A percentile compares a stretch with the other conserved stretches of the same genome.
These are phyloP conservation scores for Termitomyces sp. DNA, from an alignment of 768 basidiomycete genomes.

Conservation along the genomic window DNA sequence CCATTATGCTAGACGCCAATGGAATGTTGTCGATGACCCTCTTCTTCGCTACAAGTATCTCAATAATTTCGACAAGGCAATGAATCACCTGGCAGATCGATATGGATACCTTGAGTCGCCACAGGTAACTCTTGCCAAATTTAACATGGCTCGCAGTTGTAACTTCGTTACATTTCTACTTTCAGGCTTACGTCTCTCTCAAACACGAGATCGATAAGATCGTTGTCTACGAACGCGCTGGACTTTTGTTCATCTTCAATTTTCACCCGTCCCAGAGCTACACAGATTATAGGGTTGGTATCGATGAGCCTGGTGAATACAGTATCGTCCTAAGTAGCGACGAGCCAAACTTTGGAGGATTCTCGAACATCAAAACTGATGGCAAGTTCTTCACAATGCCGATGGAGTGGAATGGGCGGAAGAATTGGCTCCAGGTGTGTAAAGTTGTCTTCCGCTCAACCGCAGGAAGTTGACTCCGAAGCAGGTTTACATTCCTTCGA, in stretches of 20 bases:
- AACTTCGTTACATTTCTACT: not conserved
- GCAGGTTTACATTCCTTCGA: slow-evolving; percentile 70
- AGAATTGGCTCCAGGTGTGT: slow-evolving; percentile 79
- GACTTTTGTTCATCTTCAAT: slow-evolving; percentile 94
- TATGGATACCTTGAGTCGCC: slow-evolving; percentile 82
- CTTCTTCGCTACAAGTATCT: slow-evolving; percentile 90
- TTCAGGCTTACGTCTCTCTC: slow-evolving; percentile 85
- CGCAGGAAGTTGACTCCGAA: not conserved
- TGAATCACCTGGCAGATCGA: slow-evolving; percentile 81
- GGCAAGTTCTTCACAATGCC: slow-evolving; percentile 75
- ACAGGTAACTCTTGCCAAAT: slow-evolving; percentile 39
- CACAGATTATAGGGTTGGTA: slow-evolving; percentile 90
- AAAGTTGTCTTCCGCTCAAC: slow-evolving; percentile 13
- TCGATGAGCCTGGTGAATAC: slow-evolving; percentile 84
- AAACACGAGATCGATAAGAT: slow-evolving; percentile 94
- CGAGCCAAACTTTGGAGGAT: slow-evolving; percentile 86
- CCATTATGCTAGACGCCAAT: slow-evolving; percentile 95
- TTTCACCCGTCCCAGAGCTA: slow-evolving; percentile 91
- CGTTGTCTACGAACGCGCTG: slow-evolving; percentile 90
- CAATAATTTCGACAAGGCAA: slow-evolving; percentile 88
- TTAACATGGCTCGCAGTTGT: not conserved
- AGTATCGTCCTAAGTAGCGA: slow-evolving; percentile 76
- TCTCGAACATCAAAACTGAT: slow-evolving; percentile 66
- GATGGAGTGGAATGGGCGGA: slow-evolving; percentile 88
- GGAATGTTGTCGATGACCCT: slow-evolving; percentile 87